These are phyloP conservation scores for Borealophlyctis nickersoniae DNA, from an alignment of 192 early-diverging fungal genomes.

Conservation along the genomic window DNA sequence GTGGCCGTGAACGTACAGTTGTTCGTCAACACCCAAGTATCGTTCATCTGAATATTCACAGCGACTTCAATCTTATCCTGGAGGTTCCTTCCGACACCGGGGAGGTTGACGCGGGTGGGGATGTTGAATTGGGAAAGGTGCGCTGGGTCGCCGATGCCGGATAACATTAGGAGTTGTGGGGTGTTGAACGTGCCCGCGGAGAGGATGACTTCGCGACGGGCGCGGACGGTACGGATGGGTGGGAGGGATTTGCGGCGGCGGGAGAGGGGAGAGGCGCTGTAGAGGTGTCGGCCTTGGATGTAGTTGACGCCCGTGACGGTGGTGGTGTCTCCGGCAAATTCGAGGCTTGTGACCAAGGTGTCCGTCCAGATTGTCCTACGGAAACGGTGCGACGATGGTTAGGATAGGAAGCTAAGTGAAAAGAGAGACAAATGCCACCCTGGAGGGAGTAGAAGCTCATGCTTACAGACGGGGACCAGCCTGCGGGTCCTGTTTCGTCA, in stretches of 20 bases:
- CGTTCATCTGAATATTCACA: no score
- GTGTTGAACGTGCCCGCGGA: slow-evolving; percentile 33
- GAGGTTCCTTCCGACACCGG: slow-evolving; percentile 39
- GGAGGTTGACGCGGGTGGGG: slow-evolving; percentile 21
- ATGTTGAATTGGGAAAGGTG: slow-evolving; percentile 4
- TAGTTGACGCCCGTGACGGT: neutral
- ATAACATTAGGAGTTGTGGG: slow-evolving; percentile 31
- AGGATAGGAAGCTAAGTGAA: neutral
- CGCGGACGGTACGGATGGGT: neutral
- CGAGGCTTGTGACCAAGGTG: slow-evolving; percentile 1
- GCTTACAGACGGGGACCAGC: no score
- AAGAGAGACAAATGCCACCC: neutral
- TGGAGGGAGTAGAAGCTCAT: no score
- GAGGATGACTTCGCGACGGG: slow-evolving; percentile 33
- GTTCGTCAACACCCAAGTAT: no score
- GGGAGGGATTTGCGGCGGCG: no score
- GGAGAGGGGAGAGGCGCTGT: neutral
- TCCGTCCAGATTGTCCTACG: neutral
- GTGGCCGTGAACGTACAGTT: no score
- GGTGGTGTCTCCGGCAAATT: neutral
- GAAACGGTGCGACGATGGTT: neutral
- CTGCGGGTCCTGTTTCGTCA: no score
- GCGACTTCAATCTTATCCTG: no score
- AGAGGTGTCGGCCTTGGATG: neutral
- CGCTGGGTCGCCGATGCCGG: slow-evolving; percentile 31